Base-by-base conservation (phyloP, 805 yeast species). In the Yamadazyma tumulicola region DNA sequence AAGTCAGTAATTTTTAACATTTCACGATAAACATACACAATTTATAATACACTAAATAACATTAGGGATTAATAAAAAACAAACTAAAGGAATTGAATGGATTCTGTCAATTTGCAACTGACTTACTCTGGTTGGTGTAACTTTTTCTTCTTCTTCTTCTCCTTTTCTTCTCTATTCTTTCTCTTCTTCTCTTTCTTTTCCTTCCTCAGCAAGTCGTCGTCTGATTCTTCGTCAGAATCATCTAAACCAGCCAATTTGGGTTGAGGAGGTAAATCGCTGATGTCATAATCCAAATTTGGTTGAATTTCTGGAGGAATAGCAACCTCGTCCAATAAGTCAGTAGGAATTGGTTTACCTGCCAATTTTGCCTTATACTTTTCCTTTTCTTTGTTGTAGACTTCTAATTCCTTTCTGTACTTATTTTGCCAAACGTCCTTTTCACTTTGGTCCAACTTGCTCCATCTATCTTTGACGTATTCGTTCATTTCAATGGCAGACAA, bases 401-500 rank as follows among this genome's bases (percentile, higher is more conserved):
- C 61, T 53, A 68, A 68, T 36, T 72, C 74, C 35, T 59, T 61
- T 35, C 72, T 73, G 47, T 75, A 75, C 33, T 69, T 62, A 43
- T 74, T 75, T 55, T 83, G 81, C 69, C 93, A 85, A 48, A 73
- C 72, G 31, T 69, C 75, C 58, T 83, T 85, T 53, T 81, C 91
- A 13, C 63, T 72, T n/a, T 76, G 83, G 32, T 80, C 55, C 54
- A 89, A 63, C 24, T 67, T 74, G 47, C 77, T 76, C 97, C 97
- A 91, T 51, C 79, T 74, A 51, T 75, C 78, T 30, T 93, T 79
- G 46, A 88, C 81, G 49, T 79, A 80, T 50, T 77, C 81, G 25
- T 93, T 84, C 59, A 88, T 73, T 50, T 86, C 96, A 14, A 79
- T 75, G 26, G 87, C 84, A 8, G 81, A 70, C 45, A 83, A 69